These are phyloP conservation scores for Vanrija sp. DNA, from an alignment of 1,284 basidiomycete species.

Conservation along the genomic window DNA sequence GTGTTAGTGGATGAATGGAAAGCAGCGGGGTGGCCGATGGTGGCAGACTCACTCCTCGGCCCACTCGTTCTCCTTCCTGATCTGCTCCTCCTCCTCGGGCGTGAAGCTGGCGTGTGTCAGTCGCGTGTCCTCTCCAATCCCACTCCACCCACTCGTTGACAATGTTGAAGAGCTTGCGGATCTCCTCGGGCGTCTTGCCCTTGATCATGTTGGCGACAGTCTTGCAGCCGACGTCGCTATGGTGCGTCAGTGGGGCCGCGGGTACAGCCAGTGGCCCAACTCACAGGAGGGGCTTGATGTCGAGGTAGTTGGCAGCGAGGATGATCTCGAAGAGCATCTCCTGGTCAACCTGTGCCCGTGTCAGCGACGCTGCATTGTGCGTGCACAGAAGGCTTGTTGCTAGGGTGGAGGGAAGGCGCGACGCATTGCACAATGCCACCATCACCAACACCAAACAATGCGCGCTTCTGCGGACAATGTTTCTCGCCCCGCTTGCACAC, in stretches of 20 bases:
- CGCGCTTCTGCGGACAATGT: background rate
- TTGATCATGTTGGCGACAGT: slow-evolving; percentile 99
- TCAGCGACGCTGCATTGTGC: background rate
- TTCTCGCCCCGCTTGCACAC: background rate
- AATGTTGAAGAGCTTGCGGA: slow-evolving; percentile 88
- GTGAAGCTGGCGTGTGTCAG: slow-evolving; percentile 61
- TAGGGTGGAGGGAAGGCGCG: too few species aligned
- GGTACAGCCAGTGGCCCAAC: slow-evolving; percentile 37
- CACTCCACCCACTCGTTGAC: slow-evolving; percentile 65
- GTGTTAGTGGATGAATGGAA: background rate
- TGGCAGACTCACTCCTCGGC: slow-evolving; percentile 50
- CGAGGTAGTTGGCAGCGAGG: slow-evolving; percentile 98
- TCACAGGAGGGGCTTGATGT: slow-evolving; percentile 97
- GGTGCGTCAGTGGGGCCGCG: background rate
- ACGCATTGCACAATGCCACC: too few species aligned
- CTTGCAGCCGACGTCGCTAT: slow-evolving; percentile 97
- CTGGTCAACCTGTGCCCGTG: slow-evolving; percentile 65
- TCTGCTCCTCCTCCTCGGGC: slow-evolving; percentile 98
- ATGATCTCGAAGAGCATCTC: slow-evolving; percentile 92
- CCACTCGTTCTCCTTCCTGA: slow-evolving; percentile 96
- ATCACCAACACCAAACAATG: background rate
- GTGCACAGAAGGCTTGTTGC: background rate
- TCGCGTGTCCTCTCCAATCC: background rate
- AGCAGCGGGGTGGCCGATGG: background rate
- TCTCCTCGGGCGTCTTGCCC: slow-evolving; percentile 84